Percentiles rank a stretch among this genome's conserved stretches.
These are phyloP conservation scores for Backusella morwellensis DNA, from an alignment of 192 early-diverging fungal species.

Conservation along the genomic window DNA sequence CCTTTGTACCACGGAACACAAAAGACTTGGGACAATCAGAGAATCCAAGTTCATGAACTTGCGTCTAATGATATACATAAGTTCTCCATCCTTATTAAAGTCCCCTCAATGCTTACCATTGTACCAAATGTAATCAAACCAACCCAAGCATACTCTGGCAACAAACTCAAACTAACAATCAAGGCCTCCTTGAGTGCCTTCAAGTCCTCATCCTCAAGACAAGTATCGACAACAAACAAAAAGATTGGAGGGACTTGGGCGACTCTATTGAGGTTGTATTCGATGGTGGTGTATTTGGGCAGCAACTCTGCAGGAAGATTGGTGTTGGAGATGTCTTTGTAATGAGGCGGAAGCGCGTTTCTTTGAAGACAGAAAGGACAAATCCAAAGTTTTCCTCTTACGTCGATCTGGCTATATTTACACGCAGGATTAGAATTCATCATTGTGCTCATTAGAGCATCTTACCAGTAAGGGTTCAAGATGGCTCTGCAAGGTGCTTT, in stretches of 20 bases:
- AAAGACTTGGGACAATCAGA: constrained; percentile 96
- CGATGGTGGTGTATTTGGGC: constrained; percentile 91
- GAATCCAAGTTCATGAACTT: constrained; percentile 97
- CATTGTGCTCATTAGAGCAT: too few species aligned
- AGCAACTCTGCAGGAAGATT: constrained; percentile 93
- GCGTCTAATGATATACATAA: constrained; percentile 49
- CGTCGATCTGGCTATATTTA: constrained; percentile 84
- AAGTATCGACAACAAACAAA: constrained; percentile 96
- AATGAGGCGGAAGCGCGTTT: constrained; percentile 97
- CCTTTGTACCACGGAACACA: constrained; percentile 98
- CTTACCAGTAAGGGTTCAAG: constrained; percentile 96
- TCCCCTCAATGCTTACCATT: constrained; percentile 64
- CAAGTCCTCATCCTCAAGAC: constrained; percentile 94
- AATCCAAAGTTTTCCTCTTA: constrained; percentile 94
- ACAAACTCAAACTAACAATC: constrained; percentile 84
- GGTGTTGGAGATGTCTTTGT: constrained; percentile 88
- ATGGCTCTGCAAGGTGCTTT: constrained; percentile 93
- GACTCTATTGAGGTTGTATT: constrained; percentile 87
- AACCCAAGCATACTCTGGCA: constrained; percentile 89
- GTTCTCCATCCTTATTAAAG: not conserved
- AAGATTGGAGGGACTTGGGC: constrained; percentile 93
- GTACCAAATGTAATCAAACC: constrained; percentile 98
- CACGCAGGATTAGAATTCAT: too few species aligned
- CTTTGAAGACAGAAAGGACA: constrained; percentile 97
- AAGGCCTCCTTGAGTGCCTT: constrained; percentile 94